Percentiles rank a stretch among this genome's conserved stretches.
Evolutionary conservation across 1,284 basidiomycete genomes (phyloP).

Genomic region (Naganishia sp.): DNA sequence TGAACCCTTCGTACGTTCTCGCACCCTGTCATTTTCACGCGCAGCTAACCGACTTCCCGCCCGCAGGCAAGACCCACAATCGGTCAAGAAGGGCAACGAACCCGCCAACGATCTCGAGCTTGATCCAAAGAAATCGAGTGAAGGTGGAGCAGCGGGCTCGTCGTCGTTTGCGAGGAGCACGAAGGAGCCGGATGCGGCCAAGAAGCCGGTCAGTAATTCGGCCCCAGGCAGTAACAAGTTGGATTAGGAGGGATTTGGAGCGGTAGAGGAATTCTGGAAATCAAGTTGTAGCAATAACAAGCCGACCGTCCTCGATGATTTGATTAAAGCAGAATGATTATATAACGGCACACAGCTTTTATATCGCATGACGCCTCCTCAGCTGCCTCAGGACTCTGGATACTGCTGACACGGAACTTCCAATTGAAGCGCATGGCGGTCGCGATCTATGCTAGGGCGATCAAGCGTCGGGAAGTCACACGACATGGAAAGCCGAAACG

Average conservation of each 20-base stretch:
- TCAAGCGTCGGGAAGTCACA: too few species aligned
- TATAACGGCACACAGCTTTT: neutral
- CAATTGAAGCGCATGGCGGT: too few species aligned
- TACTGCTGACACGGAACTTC: too few species aligned
- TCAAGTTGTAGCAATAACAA: too few species aligned
- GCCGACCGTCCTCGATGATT: too few species aligned
- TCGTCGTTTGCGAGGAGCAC: constrained; percentile 13
- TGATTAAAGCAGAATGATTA: neutral
- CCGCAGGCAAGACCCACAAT: constrained; percentile 15
- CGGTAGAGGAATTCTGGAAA: too few species aligned
- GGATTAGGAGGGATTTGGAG: neutral
- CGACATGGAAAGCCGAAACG: too few species aligned
- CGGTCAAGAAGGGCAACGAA: constrained; percentile 18
- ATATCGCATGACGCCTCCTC: neutral
- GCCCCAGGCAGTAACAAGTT: constrained; percentile 16
- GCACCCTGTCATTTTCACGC: neutral
- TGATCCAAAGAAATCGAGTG: constrained; percentile 24
- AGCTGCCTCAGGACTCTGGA: too few species aligned
- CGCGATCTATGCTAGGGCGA: too few species aligned
- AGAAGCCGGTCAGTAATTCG: constrained; percentile 12
- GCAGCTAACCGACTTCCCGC: too few species aligned
- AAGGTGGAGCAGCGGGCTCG: constrained; percentile 15
- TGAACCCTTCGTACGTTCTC: constrained; percentile 1
- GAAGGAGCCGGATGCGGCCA: constrained; percentile 24
- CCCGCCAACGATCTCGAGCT: constrained; percentile 24